Percentiles rank a stretch among this genome's conserved stretches.
phyloP scores from a whole-genome alignment of 495 filamentous ascomycete species.

The Letharia lupina region DNA sequence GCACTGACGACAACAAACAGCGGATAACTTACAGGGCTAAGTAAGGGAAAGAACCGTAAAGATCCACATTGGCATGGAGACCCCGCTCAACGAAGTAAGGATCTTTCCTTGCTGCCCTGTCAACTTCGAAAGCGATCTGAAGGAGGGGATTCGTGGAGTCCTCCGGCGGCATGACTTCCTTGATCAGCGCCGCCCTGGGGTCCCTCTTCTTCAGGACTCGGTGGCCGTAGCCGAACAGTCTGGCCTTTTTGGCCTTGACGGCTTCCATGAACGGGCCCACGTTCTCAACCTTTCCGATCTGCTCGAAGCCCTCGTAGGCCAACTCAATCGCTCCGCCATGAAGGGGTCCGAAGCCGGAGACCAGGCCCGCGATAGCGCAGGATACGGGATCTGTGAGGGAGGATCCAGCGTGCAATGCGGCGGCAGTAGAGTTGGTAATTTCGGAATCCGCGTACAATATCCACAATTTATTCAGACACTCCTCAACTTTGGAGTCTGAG shows the following conservation, averaged over 20 bases:
- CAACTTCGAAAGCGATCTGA: constrained; percentile 40
- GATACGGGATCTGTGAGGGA: constrained; percentile 41
- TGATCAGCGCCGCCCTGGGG: constrained; percentile 36
- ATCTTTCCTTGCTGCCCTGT: constrained; percentile 37
- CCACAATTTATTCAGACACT: constrained; percentile 34
- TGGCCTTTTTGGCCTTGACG: constrained; percentile 39
- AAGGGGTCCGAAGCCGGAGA: constrained; percentile 41
- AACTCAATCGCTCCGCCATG: constrained; percentile 46
- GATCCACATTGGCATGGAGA: constrained; percentile 45
- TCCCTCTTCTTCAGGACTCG: constrained; percentile 43
- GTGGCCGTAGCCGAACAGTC: constrained; percentile 49
- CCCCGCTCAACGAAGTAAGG: constrained; percentile 40
- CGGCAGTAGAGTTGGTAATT: constrained; percentile 43
- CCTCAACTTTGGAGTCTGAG: constrained; percentile 31
- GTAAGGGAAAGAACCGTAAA: constrained; percentile 42
- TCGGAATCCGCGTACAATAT: constrained; percentile 44
- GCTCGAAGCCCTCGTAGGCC: constrained; percentile 36
- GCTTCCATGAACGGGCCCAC: constrained; percentile 36
- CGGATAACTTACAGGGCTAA: constrained; percentile 35
- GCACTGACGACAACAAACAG: constrained; percentile 29
- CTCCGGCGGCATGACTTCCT: constrained; percentile 18
- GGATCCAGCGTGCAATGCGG: constrained; percentile 42
- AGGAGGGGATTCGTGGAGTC: constrained; percentile 37
- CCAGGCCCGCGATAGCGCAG: constrained; percentile 32
- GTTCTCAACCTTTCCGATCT: constrained; percentile 39